Evolutionary conservation across 2,329 filamentous ascomycete species (phyloP).

Genomic region (Drechslera avenae): DNA sequence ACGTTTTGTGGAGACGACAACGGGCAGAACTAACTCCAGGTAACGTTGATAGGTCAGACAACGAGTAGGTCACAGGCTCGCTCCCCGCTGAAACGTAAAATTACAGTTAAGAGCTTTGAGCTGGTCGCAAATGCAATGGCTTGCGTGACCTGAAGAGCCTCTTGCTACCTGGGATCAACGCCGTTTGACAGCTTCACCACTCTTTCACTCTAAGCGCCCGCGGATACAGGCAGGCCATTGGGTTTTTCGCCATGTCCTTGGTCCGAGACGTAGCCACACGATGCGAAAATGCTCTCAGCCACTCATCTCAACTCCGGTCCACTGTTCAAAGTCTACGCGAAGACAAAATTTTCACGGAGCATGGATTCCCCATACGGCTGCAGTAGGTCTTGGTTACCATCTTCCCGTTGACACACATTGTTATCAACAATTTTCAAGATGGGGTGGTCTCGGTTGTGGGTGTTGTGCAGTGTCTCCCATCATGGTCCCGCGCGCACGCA

Average conservation of each 20-base stretch:
- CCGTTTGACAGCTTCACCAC: background rate
- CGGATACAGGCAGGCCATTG: too few relatives aligned
- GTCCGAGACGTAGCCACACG: background rate
- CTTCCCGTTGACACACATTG: background rate
- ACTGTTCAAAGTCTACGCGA: background rate
- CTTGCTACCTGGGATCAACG: background rate
- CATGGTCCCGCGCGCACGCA: too few relatives aligned
- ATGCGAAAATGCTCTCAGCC: slow-evolving; percentile 1
- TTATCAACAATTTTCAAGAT: too few relatives aligned
- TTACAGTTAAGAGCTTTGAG: background rate
- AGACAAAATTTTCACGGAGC: background rate
- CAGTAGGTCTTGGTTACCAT: background rate
- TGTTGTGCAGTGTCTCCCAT: too few relatives aligned
- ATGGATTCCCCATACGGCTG: slow-evolving; percentile 2
- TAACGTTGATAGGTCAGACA: background rate
- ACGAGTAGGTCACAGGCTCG: background rate
- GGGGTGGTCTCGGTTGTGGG: too few relatives aligned
- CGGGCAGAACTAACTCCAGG: background rate
- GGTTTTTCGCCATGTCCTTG: background rate
- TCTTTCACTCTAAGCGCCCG: too few relatives aligned
- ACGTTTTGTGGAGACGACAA: slow-evolving; percentile 3
- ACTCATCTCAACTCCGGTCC: slow-evolving; percentile 3
- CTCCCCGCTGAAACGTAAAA: background rate
- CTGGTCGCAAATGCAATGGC: background rate
- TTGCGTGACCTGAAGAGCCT: background rate